Percentiles rank a stretch among this genome's conserved stretches.
These are phyloP conservation scores for Beauveria scarabaeidicola DNA, from an alignment of 2,329 filamentous ascomycete species.

Conservation along the genomic window DNA sequence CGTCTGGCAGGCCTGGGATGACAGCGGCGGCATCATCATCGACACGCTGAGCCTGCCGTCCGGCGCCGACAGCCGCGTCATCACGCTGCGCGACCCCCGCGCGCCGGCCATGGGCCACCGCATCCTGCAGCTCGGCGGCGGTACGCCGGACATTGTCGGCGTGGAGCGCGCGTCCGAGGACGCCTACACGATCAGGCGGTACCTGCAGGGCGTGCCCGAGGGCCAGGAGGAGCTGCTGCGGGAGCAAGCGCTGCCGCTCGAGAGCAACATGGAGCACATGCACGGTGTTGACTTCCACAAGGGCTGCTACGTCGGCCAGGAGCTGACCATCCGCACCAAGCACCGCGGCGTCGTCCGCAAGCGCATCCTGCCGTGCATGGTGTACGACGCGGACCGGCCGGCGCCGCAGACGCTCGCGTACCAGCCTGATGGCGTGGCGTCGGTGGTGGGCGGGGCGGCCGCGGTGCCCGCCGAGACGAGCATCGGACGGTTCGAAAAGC, in stretches of 20 bases:
- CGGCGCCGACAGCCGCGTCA: constrained; percentile 11
- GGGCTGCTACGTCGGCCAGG: constrained; percentile 94
- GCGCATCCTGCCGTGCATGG: constrained; percentile 69
- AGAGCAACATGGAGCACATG: constrained; percentile 82
- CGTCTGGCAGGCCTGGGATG: constrained; percentile 70
- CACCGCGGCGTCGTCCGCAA: constrained; percentile 92
- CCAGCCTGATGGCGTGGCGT: constrained; percentile 22
- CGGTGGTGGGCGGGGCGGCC: constrained; percentile 24
- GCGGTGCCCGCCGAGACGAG: constrained; percentile 36
- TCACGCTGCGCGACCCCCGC: constrained; percentile 42
- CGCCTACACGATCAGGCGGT: constrained; percentile 67
- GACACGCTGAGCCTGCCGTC: not conserved
- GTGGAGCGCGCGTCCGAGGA: constrained; percentile 41
- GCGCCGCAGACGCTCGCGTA: constrained; percentile 39
- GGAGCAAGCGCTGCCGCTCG: constrained; percentile 70
- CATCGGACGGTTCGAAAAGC: constrained; percentile 44
- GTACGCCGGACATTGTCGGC: constrained; percentile 27
- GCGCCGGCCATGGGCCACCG: constrained; percentile 49
- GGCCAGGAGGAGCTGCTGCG: constrained; percentile 69
- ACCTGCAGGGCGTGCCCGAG: constrained; percentile 74
- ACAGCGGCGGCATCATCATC: constrained; percentile 24
- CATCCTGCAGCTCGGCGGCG: constrained; percentile 27
- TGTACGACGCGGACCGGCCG: constrained; percentile 49
- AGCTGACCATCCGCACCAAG: constrained; percentile 89
- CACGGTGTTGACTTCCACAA: constrained; percentile 86